phyloP scores from a whole-genome alignment of 202 grass and related monocot genomes.

The Zoysia matrella region DNA sequence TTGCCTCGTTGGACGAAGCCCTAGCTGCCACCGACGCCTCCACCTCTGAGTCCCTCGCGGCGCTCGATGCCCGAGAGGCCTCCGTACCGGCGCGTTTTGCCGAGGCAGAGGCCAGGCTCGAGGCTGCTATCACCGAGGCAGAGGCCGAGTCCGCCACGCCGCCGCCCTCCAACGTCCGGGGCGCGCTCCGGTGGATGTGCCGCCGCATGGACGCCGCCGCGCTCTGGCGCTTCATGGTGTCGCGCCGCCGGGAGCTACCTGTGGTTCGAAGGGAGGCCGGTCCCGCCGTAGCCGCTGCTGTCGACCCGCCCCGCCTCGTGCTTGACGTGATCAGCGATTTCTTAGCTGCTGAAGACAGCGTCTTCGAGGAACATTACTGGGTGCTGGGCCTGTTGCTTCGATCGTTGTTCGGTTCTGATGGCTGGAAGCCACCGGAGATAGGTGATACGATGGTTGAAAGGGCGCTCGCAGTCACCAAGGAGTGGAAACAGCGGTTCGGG shows the following conservation, averaged over 20 bases:
- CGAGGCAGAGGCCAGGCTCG: conserved; percentile 48
- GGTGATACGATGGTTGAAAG: conserved; percentile 70
- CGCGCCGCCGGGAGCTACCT: conserved; percentile 52
- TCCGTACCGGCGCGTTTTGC: conserved; percentile 46
- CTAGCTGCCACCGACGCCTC: conserved; percentile 47
- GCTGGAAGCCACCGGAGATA: conserved; percentile 51
- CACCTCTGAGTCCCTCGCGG: conserved; percentile 51
- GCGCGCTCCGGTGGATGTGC: conserved; percentile 70
- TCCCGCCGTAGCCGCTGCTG: conserved; percentile 49
- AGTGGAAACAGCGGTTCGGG: conserved; percentile 61
- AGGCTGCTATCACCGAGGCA: conserved; percentile 34
- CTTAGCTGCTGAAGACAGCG: conserved; percentile 31
- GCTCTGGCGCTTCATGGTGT: conserved; percentile 62
- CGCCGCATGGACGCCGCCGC: conserved; percentile 69
- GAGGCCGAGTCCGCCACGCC: conserved; percentile 47
- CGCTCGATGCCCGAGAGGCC: conserved; percentile 55
- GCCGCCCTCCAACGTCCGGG: conserved; percentile 44
- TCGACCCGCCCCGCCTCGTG: conserved; percentile 71
- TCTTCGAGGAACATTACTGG: conserved; percentile 58
- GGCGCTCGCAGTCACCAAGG: conserved; percentile 55
- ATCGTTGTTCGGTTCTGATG: conserved; percentile 49
- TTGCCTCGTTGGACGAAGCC: conserved; percentile 61
- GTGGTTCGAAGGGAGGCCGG: conserved; percentile 49
- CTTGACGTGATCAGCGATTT: conserved; percentile 69
- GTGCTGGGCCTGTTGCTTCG: conserved; percentile 63